Evolutionary conservation across 257 asterid species (phyloP), one percentile per base, ranked within the genome.

Genomic region (Thymus mandschuricus): DNA sequence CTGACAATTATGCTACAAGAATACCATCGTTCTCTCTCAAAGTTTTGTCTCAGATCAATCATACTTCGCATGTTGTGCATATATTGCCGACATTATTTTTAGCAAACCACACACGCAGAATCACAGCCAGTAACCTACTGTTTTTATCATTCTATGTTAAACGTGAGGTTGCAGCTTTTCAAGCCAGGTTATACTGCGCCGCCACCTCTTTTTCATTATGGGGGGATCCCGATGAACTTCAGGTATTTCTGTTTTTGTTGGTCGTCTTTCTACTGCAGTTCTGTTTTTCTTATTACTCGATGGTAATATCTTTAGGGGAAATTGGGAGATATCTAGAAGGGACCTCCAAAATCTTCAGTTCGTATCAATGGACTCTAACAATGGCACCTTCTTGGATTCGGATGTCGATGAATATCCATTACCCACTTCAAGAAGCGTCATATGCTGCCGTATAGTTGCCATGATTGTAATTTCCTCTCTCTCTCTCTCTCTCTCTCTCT

Each of bases 141-240:
- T 55, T 28, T 65, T 49, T 35, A 63, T 54, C 41, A 45, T 70
- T 71, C 46, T n/a, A 10, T 21, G 57, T 68, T 60, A 50, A 33
- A 70, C 72, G 34, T 33, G 78, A 66, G 57, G 63, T 72, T 82
- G 81, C 85, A 93, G 98, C 78, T 79, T 66, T 94, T 87, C 84
- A 83, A 71, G 85, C 92, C 98, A 43, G 92, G 85, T 55, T 94
- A 91, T 61, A 85, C 89, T 48, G 88, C 95, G 11, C 89, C 96
- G 15, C 81, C 96, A 62, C 91, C 90, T 69, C 75, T 87, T 57
- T 84, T 82, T 67, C 83, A 76, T 75, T 80, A 66, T 61, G 83
- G 90, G 40, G 84, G 93, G 66, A 77, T 81, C 69, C 86, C 95
- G 0, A 76, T 82, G 81, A 85, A 86, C 85, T 85, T 86, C 79